These are phyloP conservation scores for Saccharomycopsis malanga DNA, from an alignment of 805 yeast species.

Conservation along the genomic window DNA sequence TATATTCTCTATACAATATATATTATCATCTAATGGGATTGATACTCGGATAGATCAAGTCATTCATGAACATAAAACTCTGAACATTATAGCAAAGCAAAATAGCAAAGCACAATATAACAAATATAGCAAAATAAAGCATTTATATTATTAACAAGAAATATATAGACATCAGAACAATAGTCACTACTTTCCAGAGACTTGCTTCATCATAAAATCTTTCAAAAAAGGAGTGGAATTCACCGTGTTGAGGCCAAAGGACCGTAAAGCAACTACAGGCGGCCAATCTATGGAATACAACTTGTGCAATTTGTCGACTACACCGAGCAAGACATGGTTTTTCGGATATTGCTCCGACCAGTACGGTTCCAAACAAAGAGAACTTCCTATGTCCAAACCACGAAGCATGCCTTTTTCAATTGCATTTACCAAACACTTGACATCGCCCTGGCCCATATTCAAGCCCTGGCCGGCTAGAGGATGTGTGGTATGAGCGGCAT, in stretches of 20 bases:
- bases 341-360: constrained; percentile 75
- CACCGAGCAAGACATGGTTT: constrained; percentile 77
- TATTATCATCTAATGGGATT: no score
- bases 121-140: neutral
- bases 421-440: constrained; percentile 58
- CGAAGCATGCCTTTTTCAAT: constrained; percentile 63
- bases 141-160: neutral
- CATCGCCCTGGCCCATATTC: constrained; percentile 96
- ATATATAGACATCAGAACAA: neutral
- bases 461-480: constrained; percentile 98
- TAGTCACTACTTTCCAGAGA: constrained; percentile 31
- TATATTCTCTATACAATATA: no score
- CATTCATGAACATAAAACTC: no score
- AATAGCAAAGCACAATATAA: no score
- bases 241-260: constrained; percentile 66
- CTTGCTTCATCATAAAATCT: constrained; percentile 55
- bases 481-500: constrained; percentile 96
- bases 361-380: constrained; percentile 77
- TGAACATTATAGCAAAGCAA: no score
- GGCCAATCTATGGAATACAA: constrained; percentile 64
- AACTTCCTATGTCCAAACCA: constrained; percentile 84
- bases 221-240: constrained; percentile 61
- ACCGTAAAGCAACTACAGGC: constrained; percentile 70
- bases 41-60: no score
- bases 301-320: constrained; percentile 88